Evolutionary conservation across 768 basidiomycete genomes (phyloP), one percentile per base, ranked within the genome.

Genomic region (Psilocybe subaeruginosa): DNA sequence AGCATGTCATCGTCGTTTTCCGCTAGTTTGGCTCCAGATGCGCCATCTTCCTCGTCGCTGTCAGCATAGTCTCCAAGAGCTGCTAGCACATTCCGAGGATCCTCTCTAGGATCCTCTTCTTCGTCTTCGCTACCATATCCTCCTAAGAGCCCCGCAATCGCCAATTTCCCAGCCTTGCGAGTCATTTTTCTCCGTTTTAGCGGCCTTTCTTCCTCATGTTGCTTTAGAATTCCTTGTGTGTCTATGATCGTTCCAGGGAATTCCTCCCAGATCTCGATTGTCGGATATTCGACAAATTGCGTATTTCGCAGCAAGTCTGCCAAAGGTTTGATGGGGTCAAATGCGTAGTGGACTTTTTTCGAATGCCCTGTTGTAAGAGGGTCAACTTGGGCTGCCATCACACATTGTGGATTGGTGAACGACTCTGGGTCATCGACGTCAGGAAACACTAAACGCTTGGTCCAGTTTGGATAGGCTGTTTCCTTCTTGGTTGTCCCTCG

Each of bases 211-310:
- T 72, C 73, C 39, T 75, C 66, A 41, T 71, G 66, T 30, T 78
- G 77, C 47, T 69, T 73, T 37, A 84, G 67, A 4, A 75, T 64
- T 2, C 87, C 87, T 50, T 79, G 71, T 46, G 79, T 78, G 59
- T 90, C 83, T 14, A 90, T 77, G n/a, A 92, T 67, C 8, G 77
- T 77, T 6, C 86, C 89, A 7, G 72, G 74, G 72, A 93, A 95
- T 31, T 86, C 83, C 50, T 89, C 85, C 79, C 88, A 89, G 5
- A 96, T 73, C 58, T 94, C 89, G 48, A 97, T 85, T 1, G 87
- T 88, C 6, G 95, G 95, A 68, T 85, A 97, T 72, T 97, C 95
- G 33, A 91, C 82, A 72, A 95, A 94, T 30, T 84, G 77, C 46
- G 85, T 90, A 53, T 85, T 74, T 37, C 77, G 79, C 48, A 97